phyloP scores from a whole-genome alignment of 306 rosid species.

The Hippophae tibetana region DNA sequence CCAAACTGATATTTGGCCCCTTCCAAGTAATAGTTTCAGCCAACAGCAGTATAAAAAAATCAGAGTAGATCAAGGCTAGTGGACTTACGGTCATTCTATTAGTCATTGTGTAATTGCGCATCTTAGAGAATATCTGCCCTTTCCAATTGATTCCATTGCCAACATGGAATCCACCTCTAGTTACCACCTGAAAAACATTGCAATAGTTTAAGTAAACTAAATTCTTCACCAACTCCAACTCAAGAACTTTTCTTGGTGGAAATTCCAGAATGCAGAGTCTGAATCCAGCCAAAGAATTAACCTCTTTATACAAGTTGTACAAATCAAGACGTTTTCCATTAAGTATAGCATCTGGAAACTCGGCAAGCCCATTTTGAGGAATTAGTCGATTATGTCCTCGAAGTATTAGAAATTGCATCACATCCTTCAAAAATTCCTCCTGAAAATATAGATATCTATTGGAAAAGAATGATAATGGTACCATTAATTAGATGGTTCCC shows the following conservation, averaged over 20 bases:
- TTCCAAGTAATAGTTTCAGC: not conserved
- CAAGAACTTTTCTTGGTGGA: not conserved
- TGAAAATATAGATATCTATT: slow-evolving; percentile 14
- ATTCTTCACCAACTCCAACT: not conserved
- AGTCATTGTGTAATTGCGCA: slow-evolving; percentile 94
- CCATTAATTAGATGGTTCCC: not conserved
- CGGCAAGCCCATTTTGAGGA: slow-evolving; percentile 86
- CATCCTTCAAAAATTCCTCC: slow-evolving; percentile 97
- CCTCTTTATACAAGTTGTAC: slow-evolving; percentile 97
- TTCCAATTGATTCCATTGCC: slow-evolving; percentile 99
- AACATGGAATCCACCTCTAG: slow-evolving; percentile 98
- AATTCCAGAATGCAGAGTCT: not conserved
- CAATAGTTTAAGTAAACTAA: slow-evolving; percentile 6
- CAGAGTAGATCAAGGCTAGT: slow-evolving; percentile 10
- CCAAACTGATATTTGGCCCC: not conserved
- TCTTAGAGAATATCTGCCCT: slow-evolving; percentile 98
- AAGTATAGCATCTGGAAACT: slow-evolving; percentile 98
- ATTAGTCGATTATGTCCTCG: slow-evolving; percentile 84
- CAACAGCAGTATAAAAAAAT: not conserved
- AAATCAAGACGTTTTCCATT: slow-evolving; percentile 98
- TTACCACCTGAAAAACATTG: slow-evolving; percentile 57
- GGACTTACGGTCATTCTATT: slow-evolving; percentile 94
- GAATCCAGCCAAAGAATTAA: slow-evolving; percentile 12
- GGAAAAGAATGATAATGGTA: slow-evolving; percentile 1
- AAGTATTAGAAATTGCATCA: slow-evolving; percentile 86